Base-by-base conservation (phyloP, 495 filamentous ascomycete genomes). In the Thermochaetoides thermophila region DNA sequence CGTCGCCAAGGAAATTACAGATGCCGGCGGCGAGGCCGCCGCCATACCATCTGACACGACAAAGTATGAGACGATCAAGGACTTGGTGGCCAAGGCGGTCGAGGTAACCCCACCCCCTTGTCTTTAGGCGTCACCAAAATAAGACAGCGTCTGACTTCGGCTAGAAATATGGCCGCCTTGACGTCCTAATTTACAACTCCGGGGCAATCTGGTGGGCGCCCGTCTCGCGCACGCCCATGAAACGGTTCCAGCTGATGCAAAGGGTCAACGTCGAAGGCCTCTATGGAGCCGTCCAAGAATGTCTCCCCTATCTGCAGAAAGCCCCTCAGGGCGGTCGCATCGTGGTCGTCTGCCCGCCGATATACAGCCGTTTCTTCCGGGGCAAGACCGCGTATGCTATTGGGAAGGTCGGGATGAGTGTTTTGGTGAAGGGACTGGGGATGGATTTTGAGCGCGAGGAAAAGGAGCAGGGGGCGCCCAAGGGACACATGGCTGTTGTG, bases 331-430 rank as follows among this genome's bases (percentile, higher is more conserved):
- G 59, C 19, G 81, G 70, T 0, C 42, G 84, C 5, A 71, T 91
- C 31, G 61, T 91, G 30, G 83, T 91, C 27, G 81, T 92, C 15
- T 78, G 73, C 37, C 84, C 84, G 27, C 84, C 84, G 0, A 85
- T 92, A 35, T 91, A 91, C 45, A 76, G 69, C 29, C 64, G 84
- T 12, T 91, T 91, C 51, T 86, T 87, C 46, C 52, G 80, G 3
- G 84, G 84, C 7, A 91, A 92, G 66, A 82, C 81, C 1, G 81
- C 77, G 12, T 91, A 91, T 58, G 83, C 84, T 0, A 76, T 89
- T 64, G 79, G 81, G 32, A 92, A 92, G 48, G 71, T 86, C 11
- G 80, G 63, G 11, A 92, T 92, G 84, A 77, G 70, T 50, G 78
- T 86, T 11, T 45, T 91, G 23, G 79, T 78, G 0, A 81, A 81